These are phyloP conservation scores for Penicillium thymicola DNA, from an alignment of 2,329 filamentous ascomycete species.

Conservation along the genomic window DNA sequence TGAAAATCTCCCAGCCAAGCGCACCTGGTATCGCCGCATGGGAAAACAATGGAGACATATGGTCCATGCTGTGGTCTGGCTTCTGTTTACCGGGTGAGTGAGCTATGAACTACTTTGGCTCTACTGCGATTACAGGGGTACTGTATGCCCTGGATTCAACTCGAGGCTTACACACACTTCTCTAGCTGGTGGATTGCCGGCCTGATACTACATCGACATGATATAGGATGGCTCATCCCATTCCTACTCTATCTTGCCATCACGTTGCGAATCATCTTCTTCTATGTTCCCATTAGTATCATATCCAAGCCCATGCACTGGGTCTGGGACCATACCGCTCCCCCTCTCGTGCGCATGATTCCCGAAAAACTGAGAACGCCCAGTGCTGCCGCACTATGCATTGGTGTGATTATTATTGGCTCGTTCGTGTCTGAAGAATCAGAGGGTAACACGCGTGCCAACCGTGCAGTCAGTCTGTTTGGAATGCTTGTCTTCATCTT, in stretches of 20 bases:
- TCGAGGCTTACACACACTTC: constrained; percentile 14
- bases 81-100: constrained; percentile 54
- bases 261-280: constrained; percentile 68
- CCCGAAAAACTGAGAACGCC: constrained; percentile 65
- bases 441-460: constrained; percentile 71
- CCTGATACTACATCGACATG: constrained; percentile 66
- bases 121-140: not conserved
- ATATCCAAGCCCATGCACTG: constrained; percentile 65
- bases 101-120: constrained; percentile 10
- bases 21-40: constrained; percentile 27
- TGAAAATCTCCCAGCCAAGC: constrained; percentile 28
- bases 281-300: constrained; percentile 66
- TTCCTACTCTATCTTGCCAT: constrained; percentile 78
- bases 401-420: constrained; percentile 73
- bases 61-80: constrained; percentile 48
- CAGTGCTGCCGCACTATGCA: constrained; percentile 60
- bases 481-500: constrained; percentile 70
- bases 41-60: constrained; percentile 33
- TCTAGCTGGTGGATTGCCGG: constrained; percentile 72
- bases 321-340: constrained; percentile 64
- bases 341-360: constrained; percentile 58
- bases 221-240: constrained; percentile 78
- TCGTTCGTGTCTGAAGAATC: constrained; percentile 70
- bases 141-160: not conserved
- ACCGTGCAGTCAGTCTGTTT: constrained; percentile 77